Conservation (phyloP, 163 green algal genomes). For the Trebouxiophyceae sp. region DNA sequence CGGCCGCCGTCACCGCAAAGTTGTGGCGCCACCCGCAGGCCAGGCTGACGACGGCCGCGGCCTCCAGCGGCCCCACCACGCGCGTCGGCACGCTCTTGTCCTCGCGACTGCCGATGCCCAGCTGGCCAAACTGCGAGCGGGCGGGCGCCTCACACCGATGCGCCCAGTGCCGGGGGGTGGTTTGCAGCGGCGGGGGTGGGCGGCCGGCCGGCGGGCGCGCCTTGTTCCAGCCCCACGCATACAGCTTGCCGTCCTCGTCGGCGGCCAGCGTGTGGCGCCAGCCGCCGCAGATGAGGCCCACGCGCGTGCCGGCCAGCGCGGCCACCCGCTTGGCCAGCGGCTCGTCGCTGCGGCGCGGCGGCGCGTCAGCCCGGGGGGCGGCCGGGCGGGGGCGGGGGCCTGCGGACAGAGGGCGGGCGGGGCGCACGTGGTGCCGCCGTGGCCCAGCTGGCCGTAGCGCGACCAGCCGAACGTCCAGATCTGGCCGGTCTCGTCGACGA, state of each 20-base stretch:
- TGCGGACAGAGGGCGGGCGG: not conserved
- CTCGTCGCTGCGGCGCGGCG: too few species aligned
- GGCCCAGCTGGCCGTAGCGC: slow-evolving; percentile 86
- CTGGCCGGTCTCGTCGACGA: slow-evolving; percentile 39
- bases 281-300: slow-evolving; percentile 56
- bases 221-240: slow-evolving; percentile 78
- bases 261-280: slow-evolving; percentile 76
- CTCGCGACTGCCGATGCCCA: slow-evolving; percentile 54
- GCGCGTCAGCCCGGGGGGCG: too few species aligned
- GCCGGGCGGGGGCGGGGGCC: too few species aligned
- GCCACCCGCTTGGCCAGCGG: slow-evolving; percentile 35
- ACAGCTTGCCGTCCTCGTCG: slow-evolving; percentile 48
- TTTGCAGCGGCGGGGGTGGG: too few species aligned
- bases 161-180: too few species aligned
- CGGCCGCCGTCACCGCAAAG: slow-evolving; percentile 37
- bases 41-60: slow-evolving; percentile 36
- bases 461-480: slow-evolving; percentile 84
- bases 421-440: slow-evolving; percentile 56
- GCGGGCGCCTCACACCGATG: too few species aligned
- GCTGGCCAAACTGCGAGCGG: slow-evolving; percentile 57
- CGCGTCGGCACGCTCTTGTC: slow-evolving; percentile 32
- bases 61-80: slow-evolving; percentile 27
- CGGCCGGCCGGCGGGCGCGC: slow-evolving; percentile 8
- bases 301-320: slow-evolving; percentile 20
- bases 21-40: slow-evolving; percentile 84